Evolutionary conservation across 2,329 filamentous ascomycete species (phyloP), one percentile per base, ranked within the genome.

Genomic region (Dactylellina sp.): DNA sequence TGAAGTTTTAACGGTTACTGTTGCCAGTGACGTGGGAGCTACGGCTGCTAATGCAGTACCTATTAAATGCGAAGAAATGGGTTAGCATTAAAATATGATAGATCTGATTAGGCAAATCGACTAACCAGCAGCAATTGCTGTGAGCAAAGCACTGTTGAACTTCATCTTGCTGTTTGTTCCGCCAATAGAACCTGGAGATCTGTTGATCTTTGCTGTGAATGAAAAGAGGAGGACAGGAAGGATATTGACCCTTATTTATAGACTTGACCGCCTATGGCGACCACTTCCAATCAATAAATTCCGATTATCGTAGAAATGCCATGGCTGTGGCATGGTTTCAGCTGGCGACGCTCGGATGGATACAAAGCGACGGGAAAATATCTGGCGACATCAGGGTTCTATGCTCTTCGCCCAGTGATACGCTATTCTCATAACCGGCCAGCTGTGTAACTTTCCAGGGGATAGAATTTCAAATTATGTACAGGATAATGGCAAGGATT

Each of bases 51-150:
- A 16, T 12, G 49, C 56, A 7, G 52, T 35, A 32, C 65, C 65
- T 62, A 7, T 4, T 9, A 32, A 32, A 32, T 5, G 4, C 28
- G 35, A 20, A 18, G 20, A 56, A 47, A 11, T 53, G 32, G n/a
- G 35, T 70, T 25, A 71, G 50, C 44, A 24, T 44, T 25, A 12
- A 35, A 12, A 37, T 22, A 14, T 7, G 3, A 25, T 7, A n/a
- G 18, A 18, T 7, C n/a, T 22, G 14, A 18, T 14, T 49, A 22
- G 39, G n/a, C 6, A 25, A 32, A n/a, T 42, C 11, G 14, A 53
- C 66, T 52, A 44, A 71, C 66, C 44, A 39, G 44, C 66, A 64
- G 66, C 50, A 24, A 40, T 9, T n/a, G 59, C 66, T 64, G 66
- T 42, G 46, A 71, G 57, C 32, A 71, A 35, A 37, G 52, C 59